Evolutionary conservation across 805 yeast genomes (phyloP).

Genomic region (Teunomyces gatunensis): DNA sequence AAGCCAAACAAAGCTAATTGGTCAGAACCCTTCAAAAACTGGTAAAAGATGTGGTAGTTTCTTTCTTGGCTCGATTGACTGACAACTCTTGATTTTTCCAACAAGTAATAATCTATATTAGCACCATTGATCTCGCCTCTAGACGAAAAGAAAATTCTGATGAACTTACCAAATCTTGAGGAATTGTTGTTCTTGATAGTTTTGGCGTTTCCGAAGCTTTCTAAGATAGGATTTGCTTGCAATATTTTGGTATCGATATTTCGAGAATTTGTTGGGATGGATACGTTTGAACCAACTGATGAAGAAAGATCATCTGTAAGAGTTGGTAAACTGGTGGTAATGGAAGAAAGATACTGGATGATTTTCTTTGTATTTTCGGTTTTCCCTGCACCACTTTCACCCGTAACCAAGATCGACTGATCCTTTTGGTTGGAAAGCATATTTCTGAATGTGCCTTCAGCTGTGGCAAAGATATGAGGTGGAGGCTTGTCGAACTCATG

Average conservation of each 20-base stretch:
- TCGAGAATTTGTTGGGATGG: slow-evolving; percentile 16
- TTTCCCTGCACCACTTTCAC: slow-evolving; percentile 98
- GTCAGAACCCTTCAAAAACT: slow-evolving; percentile 67
- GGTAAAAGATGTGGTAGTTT: slow-evolving; percentile 93
- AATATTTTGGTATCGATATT: slow-evolving; percentile 80
- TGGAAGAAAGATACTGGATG: slow-evolving; percentile 83
- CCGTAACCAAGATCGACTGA: slow-evolving; percentile 94
- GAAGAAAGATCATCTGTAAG: slow-evolving; percentile 8
- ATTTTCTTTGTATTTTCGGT: slow-evolving; percentile 96
- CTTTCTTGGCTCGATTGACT: slow-evolving; percentile 74
- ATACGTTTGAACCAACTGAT: neutral
- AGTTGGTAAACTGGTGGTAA: slow-evolving; percentile 40
- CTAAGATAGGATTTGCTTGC: slow-evolving; percentile 93
- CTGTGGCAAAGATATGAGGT: slow-evolving; percentile 91
- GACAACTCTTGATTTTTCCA: slow-evolving; percentile 92
- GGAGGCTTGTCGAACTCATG: slow-evolving; percentile 37
- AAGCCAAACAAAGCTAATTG: slow-evolving; percentile 48
- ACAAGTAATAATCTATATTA: slow-evolving; percentile 87
- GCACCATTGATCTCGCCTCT: slow-evolving; percentile 79
- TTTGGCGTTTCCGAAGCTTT: slow-evolving; percentile 95
- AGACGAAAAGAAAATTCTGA: slow-evolving; percentile 72
- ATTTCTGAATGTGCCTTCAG: slow-evolving; percentile 81
- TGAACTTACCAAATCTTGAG: slow-evolving; percentile 94
- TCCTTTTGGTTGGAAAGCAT: slow-evolving; percentile 65
- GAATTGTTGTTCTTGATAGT: slow-evolving; percentile 92